Base-by-base conservation (phyloP, 2,329 filamentous ascomycete genomes). In the Phialophora macrospora region DNA sequence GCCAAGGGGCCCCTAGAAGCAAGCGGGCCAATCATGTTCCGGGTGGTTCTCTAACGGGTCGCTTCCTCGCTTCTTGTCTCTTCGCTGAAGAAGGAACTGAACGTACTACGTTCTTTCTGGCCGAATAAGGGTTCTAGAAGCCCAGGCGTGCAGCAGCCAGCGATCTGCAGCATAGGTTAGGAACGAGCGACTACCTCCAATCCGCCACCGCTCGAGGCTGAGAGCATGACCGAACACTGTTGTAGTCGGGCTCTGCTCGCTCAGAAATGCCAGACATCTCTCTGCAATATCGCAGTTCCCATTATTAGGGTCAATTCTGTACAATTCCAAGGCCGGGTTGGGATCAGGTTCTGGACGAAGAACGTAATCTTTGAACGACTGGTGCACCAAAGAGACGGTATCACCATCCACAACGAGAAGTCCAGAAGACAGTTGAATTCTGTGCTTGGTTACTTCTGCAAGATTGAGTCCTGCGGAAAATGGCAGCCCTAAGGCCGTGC, bases 331-430 rank as follows among this genome's bases (percentile, higher is more conserved):
- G 17, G 12, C n/a, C 7, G 20, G 8, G 24, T 48, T 9, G 20
- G 9, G 17, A 22, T 28, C 49, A 24, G 11, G 28, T 12, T 30
- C 28, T 14, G 20, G 5, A 2, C 20, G 38, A 5, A 55, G 30
- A 20, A 62, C 30, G 26, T 55, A 62, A 24, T 72, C 70, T 55
- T 68, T 71, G 26, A 67, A 70, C 24, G 73, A 73, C 28, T 73
- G 64, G 55, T 74, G 73, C 30, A 73, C 66, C 54, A 75, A 60
- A 44, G 65, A 66, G 22, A 73, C 66, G 6, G 63, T 65, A 62
- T 66, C 57, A 55, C 56, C 62, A 34, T 72, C 63, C 20, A 72
- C 51, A 51, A 72, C 55, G 5, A 72, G 62, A 12, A 63, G 41
- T 26, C 65, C 67, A 51, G 20, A 22, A n/a, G 14, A 60, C 30